Conservation (phyloP, 495 filamentous ascomycete species). For the Elaphomyces granulatus region DNA sequence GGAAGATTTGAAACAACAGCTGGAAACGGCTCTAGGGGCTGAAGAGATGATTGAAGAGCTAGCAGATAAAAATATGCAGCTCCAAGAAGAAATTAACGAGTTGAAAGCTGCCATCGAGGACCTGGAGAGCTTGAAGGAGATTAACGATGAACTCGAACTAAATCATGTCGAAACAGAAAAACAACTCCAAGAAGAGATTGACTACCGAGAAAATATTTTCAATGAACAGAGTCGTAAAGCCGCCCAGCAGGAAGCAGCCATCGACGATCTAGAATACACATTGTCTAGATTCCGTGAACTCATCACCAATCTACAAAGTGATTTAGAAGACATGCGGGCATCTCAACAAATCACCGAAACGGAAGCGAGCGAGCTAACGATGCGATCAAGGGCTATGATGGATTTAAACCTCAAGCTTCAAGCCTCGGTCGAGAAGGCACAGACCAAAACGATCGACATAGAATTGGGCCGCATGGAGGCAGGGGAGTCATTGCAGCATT, state of each 20-base stretch:
- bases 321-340: constrained; percentile 81
- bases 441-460: constrained; percentile 84
- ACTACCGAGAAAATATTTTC: constrained; percentile 64
- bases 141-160: constrained; percentile 86
- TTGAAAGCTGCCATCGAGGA: constrained; percentile 69
- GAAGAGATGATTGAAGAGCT: constrained; percentile 92
- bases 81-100: constrained; percentile 71
- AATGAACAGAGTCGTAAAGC: constrained; percentile 55
- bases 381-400: constrained; percentile 81
- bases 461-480: constrained; percentile 80
- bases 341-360: constrained; percentile 84
- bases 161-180: constrained; percentile 88
- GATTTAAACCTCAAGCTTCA: constrained; percentile 92
- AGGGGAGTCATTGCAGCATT: constrained; percentile 75
- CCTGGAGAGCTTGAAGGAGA: constrained; percentile 71
- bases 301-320: constrained; percentile 70
- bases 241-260: constrained; percentile 50
- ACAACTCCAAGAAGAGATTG: constrained; percentile 86
- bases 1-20: constrained; percentile 77
- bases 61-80: constrained; percentile 65
- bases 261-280: constrained; percentile 83
- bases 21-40: constrained; percentile 72
- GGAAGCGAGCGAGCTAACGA: constrained; percentile 74
- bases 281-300: constrained; percentile 76
- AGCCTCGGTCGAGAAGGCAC: constrained; percentile 72